A percentile compares a stretch with the other conserved stretches of the same genome.
phyloP scores from a whole-genome alignment of 139 green algal species.

The Mesotaenium endlicherianum region DNA sequence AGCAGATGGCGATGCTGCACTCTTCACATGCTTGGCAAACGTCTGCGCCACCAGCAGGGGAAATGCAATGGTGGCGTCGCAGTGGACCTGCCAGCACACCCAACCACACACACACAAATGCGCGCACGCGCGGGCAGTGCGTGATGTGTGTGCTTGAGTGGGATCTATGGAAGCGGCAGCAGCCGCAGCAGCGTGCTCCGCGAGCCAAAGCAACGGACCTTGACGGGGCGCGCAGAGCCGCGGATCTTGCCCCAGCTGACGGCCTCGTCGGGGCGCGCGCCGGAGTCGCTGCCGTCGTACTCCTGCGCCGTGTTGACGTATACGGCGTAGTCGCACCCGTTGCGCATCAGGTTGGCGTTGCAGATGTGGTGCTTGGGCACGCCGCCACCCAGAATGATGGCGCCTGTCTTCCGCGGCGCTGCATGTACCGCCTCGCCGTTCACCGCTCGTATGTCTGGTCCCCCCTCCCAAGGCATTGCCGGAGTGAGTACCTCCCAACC shows the following conservation, averaged over 20 bases:
- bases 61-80: slow-evolving; percentile 91
- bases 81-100: slow-evolving; percentile 64
- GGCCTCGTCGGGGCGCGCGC: slow-evolving; percentile 90
- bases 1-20: too few species aligned
- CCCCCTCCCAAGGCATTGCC: too few species aligned
- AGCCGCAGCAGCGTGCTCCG: not conserved
- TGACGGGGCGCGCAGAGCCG: slow-evolving; percentile 74
- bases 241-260: slow-evolving; percentile 97
- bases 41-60: slow-evolving; percentile 92
- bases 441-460: slow-evolving; percentile 79
- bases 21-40: slow-evolving; percentile 71
- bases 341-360: slow-evolving; percentile 99
- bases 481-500: too few species aligned
- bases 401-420: slow-evolving; percentile 59
- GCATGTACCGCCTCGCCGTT: slow-evolving; percentile 79
- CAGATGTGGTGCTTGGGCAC: slow-evolving; percentile 98
- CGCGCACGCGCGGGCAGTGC: not conserved
- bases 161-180: not conserved
- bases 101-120: not conserved
- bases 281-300: slow-evolving; percentile 91
- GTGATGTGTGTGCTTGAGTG: not conserved
- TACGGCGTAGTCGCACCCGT: slow-evolving; percentile 88
- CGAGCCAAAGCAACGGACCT: slow-evolving; percentile 33
- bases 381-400: slow-evolving; percentile 91
- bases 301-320: slow-evolving; percentile 71